Conservation (phyloP, 73 alveolate species). For the Blepharisma stoltei region DNA sequence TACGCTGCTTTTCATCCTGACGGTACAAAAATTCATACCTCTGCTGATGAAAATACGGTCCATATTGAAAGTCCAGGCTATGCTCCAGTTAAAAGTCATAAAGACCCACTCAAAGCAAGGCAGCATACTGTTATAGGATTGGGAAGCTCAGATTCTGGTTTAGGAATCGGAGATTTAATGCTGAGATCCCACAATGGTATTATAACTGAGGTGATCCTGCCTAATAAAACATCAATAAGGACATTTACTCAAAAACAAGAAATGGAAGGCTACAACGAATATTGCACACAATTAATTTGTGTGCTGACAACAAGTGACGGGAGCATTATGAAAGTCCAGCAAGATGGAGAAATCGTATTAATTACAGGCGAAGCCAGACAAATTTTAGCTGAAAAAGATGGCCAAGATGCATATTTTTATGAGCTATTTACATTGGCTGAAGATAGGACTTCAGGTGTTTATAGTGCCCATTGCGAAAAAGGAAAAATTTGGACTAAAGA, state of each 20-base stretch:
- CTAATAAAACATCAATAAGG: conserved; percentile 68
- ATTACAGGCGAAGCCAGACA: conserved; percentile 80
- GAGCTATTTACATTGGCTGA: conserved; percentile 80
- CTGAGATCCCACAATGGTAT: conserved; percentile 85
- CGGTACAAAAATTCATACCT: conserved; percentile 65
- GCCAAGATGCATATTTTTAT: conserved; percentile 69
- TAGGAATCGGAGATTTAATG: conserved; percentile 86
- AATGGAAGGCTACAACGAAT: conserved; percentile 76
- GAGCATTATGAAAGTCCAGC: conserved; percentile 70
- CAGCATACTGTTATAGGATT: conserved; percentile 85
- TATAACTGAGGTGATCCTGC: conserved; percentile 70
- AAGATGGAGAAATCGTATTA: conserved; percentile 88
- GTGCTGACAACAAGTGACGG: conserved; percentile 70
- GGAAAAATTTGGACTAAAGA: conserved; percentile 89
- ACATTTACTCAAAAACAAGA: conserved; percentile 79
- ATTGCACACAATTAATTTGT: conserved; percentile 63
- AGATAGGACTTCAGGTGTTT: conserved; percentile 88
- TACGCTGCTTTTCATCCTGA: conserved; percentile 68
- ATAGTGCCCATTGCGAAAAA: conserved; percentile 64
- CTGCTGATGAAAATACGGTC: conserved; percentile 54
- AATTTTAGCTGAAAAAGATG: conserved; percentile 67
- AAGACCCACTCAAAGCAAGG: conserved; percentile 85
- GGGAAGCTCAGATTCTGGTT: conserved; percentile 89
- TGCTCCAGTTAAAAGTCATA: conserved; percentile 70
- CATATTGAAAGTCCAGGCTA: conserved; percentile 67